These are phyloP conservation scores for Glaciozyma antarctica DNA, from an alignment of 768 basidiomycete species.

Conservation along the genomic window DNA sequence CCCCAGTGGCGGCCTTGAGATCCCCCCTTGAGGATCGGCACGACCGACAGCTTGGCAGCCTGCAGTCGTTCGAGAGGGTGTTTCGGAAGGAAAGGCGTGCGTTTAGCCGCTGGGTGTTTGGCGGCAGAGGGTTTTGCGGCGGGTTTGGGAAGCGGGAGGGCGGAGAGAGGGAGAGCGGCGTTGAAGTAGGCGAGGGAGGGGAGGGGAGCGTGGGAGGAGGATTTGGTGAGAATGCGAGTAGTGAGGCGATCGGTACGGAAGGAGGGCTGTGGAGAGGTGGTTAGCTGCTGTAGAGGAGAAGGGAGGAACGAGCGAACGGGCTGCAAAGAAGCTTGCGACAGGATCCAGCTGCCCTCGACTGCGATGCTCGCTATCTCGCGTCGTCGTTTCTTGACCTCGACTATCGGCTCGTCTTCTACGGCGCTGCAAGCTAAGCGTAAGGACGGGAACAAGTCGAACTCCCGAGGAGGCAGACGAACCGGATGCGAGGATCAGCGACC, in stretches of 20 bases:
- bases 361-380: no score
- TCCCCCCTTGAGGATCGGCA: background rate
- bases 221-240: constrained; percentile 34
- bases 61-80: background rate
- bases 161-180: constrained; percentile 8
- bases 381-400: background rate
- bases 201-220: constrained; percentile 21
- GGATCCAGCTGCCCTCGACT: background rate
- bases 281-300: no score
- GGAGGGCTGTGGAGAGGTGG: background rate
- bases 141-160: background rate
- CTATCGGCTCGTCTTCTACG: background rate
- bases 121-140: no score
- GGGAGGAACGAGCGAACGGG: constrained; percentile 23
- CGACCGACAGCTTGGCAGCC: background rate
- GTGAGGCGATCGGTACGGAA: background rate
- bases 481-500: constrained; percentile 13
- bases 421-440: background rate
- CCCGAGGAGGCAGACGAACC: background rate
- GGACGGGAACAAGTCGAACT: background rate
- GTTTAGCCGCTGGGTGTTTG: background rate
- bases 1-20: background rate
- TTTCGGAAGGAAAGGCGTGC: background rate
- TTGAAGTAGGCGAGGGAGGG: constrained; percentile 30
- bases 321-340: background rate